Base-by-base conservation (phyloP, 371 early-diverging fungal species). In the Mortierella sp. region DNA sequence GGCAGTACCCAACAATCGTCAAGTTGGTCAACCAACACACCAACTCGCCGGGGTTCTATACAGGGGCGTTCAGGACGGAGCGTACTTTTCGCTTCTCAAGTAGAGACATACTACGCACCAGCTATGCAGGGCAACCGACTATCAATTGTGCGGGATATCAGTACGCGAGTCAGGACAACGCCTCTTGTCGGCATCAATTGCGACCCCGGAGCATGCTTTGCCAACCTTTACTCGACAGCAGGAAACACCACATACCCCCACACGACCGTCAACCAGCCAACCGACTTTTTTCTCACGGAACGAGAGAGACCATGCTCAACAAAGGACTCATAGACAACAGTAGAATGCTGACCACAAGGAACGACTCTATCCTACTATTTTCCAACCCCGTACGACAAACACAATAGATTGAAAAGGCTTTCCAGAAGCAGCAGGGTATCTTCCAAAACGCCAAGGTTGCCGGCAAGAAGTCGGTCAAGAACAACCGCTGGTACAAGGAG, bases 371-470 rank as follows among this genome's bases (percentile, higher is more conserved):
- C n/a, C 9, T 61, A n/a, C n/a, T n/a, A n/a, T n/a, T n/a, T n/a
- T n/a, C n/a, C n/a, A n/a, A n/a, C 26, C 50, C 48, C 52, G 50
- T 29, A 37, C 37, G n/a, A 19, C 69, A 53, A 48, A 50, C 22
- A 24, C 47, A 45, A 58, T 82, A 93, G 91, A 89, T 91, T 85
- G 94, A 93, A 89, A 96, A 95, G 90, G 95, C 97, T 85, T 98
- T 94, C 94, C 97, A 97, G 89, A 98, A 97, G 94, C 99, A 99
- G 91, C 93, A 89, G 86, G 96, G 95, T 80, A 95, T 97, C 89
- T 99, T 99, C 95, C 94, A 92, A 84, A 97, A 95, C 96, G 90
- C 92, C 92, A 98, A 95, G 93, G 88, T 89, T 89, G 70, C 88
- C 77, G 90, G 88, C 88, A 92, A 94, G 92, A 94, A 94, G 93